phyloP scores from a whole-genome alignment of 495 filamentous ascomycete species.

The Annulohypoxylon bovei region DNA sequence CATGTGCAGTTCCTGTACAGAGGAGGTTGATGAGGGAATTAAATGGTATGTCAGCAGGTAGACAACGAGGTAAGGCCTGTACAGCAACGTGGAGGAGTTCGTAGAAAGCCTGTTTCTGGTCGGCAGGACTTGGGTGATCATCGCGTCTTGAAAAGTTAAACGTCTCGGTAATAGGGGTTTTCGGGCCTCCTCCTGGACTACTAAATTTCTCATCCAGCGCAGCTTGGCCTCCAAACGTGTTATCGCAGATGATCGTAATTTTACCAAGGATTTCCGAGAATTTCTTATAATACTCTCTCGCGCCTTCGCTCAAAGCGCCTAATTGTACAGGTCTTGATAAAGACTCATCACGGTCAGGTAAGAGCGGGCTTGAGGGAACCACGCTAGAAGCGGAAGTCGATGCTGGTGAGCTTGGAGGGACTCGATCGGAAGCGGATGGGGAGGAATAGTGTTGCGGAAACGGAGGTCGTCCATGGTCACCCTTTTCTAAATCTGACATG shows the following conservation, averaged over 20 bases:
- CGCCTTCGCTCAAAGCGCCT: slow-evolving; percentile 74
- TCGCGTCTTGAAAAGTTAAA: slow-evolving; percentile 89
- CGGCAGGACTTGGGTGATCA: slow-evolving; percentile 74
- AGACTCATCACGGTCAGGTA: slow-evolving; percentile 59
- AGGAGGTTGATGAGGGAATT: slow-evolving; percentile 94
- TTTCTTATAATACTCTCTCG: slow-evolving; percentile 82
- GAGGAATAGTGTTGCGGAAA: slow-evolving; percentile 74
- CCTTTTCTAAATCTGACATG: slow-evolving; percentile 92
- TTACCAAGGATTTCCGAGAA: slow-evolving; percentile 97
- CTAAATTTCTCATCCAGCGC: slow-evolving; percentile 94
- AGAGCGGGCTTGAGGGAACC: slow-evolving; percentile 43
- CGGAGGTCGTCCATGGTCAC: slow-evolving; percentile 78
- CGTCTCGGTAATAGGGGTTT: slow-evolving; percentile 92
- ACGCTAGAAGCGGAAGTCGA: slow-evolving; percentile 54
- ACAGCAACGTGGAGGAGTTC: slow-evolving; percentile 95
- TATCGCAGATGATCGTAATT: slow-evolving; percentile 94
- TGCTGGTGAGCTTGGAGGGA: slow-evolving; percentile 62
- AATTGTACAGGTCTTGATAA: slow-evolving; percentile 80
- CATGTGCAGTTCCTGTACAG: slow-evolving; percentile 95
- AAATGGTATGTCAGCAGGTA: slow-evolving; percentile 90
- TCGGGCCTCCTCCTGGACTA: slow-evolving; percentile 78
- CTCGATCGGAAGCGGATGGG: slow-evolving; percentile 52
- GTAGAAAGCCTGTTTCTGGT: slow-evolving; percentile 94
- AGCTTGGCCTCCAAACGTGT: slow-evolving; percentile 95
- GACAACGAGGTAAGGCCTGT: slow-evolving; percentile 90